These are phyloP conservation scores for Nannizzia gypsea DNA, from an alignment of 2,329 filamentous ascomycete genomes.

Conservation along the genomic window DNA sequence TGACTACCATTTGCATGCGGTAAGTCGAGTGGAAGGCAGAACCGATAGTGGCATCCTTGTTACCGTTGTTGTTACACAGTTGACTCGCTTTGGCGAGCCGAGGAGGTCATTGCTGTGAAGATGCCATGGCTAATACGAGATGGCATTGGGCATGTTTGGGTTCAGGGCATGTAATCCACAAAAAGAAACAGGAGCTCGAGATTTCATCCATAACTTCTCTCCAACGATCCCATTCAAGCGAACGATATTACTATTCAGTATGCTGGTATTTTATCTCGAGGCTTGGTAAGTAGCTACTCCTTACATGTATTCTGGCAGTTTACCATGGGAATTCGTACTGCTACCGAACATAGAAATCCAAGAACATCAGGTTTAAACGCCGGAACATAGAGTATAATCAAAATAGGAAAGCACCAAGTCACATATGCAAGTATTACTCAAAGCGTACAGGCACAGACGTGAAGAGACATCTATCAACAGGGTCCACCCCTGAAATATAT, in stretches of 20 bases:
- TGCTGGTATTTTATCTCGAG: too few species aligned
- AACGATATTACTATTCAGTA: too few species aligned
- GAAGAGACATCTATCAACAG: neutral
- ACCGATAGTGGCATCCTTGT: neutral
- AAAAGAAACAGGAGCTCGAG: neutral
- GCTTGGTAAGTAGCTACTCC: too few species aligned
- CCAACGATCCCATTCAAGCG: too few species aligned
- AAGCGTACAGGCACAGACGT: neutral
- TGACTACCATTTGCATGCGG: neutral
- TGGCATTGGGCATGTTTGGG: neutral
- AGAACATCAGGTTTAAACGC: too few species aligned
- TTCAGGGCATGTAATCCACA: neutral
- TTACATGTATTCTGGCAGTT: too few species aligned
- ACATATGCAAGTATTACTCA: neutral
- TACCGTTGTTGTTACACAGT: neutral
- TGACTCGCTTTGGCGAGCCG: neutral
- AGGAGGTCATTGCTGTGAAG: neutral
- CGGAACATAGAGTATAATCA: too few species aligned
- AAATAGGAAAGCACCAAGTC: neutral
- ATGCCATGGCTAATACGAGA: neutral
- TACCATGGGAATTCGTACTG: too few species aligned
- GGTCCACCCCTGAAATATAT: neutral
- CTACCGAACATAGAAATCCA: too few species aligned
- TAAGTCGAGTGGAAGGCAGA: neutral
- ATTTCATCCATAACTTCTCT: neutral